Percentiles rank a stretch among this genome's conserved stretches.
phyloP scores from a whole-genome alignment of 2,329 filamentous ascomycete genomes.

The Arthroderma sp. region DNA sequence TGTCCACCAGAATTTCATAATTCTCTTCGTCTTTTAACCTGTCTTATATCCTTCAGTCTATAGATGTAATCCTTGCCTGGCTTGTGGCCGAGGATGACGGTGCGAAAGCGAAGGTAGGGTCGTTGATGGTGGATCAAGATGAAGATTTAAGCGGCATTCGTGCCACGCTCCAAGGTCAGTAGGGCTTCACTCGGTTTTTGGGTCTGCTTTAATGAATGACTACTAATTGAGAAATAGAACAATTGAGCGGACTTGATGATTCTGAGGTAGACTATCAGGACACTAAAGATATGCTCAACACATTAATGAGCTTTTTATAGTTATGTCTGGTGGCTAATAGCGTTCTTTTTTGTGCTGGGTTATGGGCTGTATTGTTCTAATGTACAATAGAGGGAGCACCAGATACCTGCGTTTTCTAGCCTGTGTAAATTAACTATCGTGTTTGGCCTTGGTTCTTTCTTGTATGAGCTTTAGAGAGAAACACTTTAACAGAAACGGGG shows the following conservation, averaged over 20 bases:
- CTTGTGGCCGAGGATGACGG: slow-evolving; percentile 77
- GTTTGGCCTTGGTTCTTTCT: too few species aligned
- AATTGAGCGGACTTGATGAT: slow-evolving; percentile 48
- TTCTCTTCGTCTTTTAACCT: not conserved
- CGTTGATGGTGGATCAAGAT: slow-evolving; percentile 55
- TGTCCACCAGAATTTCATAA: not conserved
- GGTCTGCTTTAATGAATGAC: not conserved
- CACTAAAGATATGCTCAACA: slow-evolving; percentile 53
- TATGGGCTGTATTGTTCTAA: not conserved
- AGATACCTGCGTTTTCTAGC: too few species aligned
- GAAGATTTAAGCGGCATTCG: slow-evolving; percentile 53
- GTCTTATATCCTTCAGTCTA: slow-evolving; percentile 33
- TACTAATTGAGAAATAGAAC: slow-evolving; percentile 35
- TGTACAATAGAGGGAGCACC: not conserved
- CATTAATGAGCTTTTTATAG: slow-evolving; percentile 38
- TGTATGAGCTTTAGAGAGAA: too few species aligned
- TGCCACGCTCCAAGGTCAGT: slow-evolving; percentile 51
- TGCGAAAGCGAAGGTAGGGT: slow-evolving; percentile 52
- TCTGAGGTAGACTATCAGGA: slow-evolving; percentile 43
- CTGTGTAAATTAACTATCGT: too few species aligned
- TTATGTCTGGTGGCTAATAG: not conserved
- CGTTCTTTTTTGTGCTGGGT: too few species aligned
- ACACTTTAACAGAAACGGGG: too few species aligned
- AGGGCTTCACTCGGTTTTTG: not conserved
- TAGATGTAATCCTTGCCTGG: slow-evolving; percentile 83